These are phyloP conservation scores for Calonectria henricotiae DNA, from an alignment of 2,329 filamentous ascomycete species.

Conservation along the genomic window DNA sequence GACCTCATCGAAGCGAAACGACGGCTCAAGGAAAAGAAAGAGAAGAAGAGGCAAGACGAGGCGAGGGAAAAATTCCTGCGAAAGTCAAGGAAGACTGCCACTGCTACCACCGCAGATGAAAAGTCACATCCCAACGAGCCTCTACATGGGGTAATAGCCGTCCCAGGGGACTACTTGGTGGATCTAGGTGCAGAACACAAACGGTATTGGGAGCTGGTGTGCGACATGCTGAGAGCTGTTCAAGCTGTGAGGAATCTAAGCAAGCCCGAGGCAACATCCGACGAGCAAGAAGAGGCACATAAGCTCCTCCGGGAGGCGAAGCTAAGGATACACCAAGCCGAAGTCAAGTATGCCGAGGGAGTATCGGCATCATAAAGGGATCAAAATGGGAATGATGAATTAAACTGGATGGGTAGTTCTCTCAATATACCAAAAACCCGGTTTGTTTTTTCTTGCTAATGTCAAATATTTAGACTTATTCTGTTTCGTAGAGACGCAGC, in stretches of 20 bases:
- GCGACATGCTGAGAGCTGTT: slow-evolving; percentile 61
- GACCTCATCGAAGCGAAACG: slow-evolving; percentile 59
- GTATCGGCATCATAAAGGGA: slow-evolving; percentile 39
- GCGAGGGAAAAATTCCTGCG: slow-evolving; percentile 53
- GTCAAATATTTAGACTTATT: slow-evolving; percentile 43
- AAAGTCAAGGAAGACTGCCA: slow-evolving; percentile 58
- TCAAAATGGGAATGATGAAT: slow-evolving; percentile 27
- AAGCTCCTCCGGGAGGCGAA: slow-evolving; percentile 54
- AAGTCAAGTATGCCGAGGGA: slow-evolving; percentile 57
- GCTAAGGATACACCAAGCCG: slow-evolving; percentile 58
- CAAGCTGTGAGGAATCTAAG: slow-evolving; percentile 57
- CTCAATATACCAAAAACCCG: slow-evolving; percentile 39
- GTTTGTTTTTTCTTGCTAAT: slow-evolving; percentile 45
- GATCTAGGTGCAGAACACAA: slow-evolving; percentile 54
- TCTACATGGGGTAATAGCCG: slow-evolving; percentile 56
- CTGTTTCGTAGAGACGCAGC: slow-evolving; percentile 57
- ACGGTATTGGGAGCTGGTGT: slow-evolving; percentile 61
- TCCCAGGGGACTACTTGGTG: slow-evolving; percentile 58
- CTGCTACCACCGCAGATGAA: slow-evolving; percentile 42
- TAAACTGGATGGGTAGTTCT: slow-evolving; percentile 45
- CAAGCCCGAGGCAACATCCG: slow-evolving; percentile 48
- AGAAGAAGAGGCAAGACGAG: slow-evolving; percentile 58
- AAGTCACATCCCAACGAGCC: slow-evolving; percentile 50
- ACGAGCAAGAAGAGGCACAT: slow-evolving; percentile 55
- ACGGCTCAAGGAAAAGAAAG: slow-evolving; percentile 60